Conservation (phyloP, 2,329 filamentous ascomycete genomes). For the Aureobasidium sp. region DNA sequence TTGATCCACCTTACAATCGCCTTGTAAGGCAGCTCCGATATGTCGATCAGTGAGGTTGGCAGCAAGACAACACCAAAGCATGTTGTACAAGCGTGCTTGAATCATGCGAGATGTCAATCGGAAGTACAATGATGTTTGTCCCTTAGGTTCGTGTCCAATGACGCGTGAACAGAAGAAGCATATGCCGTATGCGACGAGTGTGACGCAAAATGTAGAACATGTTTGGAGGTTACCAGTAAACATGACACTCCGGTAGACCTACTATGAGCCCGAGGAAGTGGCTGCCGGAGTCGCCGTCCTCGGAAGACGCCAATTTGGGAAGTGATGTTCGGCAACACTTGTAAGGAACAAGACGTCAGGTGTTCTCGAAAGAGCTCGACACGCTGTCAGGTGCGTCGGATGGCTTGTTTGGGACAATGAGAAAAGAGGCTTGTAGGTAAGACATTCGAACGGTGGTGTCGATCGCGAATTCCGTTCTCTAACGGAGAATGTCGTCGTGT, state of each 20-base stretch:
- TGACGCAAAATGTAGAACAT: constrained; percentile 1
- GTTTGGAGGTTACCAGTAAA: background rate
- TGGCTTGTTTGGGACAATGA: background rate
- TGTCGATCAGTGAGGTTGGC: background rate
- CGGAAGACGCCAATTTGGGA: background rate
- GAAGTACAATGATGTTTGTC: too few species aligned
- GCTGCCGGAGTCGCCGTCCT: background rate
- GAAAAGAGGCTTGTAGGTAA: background rate
- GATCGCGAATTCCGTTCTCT: background rate
- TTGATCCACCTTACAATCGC: background rate
- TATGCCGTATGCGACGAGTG: background rate
- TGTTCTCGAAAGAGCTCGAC: too few species aligned
- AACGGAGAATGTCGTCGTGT: constrained; percentile 2
- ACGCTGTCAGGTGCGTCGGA: background rate
- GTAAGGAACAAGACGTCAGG: background rate
- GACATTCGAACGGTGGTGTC: background rate
- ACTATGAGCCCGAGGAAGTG: background rate
- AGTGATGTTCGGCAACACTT: background rate
- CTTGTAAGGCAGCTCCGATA: background rate
- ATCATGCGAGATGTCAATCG: too few species aligned
- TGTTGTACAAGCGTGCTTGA: background rate
- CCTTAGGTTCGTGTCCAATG: too few species aligned
- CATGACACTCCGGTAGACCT: background rate
- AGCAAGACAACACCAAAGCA: background rate
- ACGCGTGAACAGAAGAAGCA: background rate